Evolutionary conservation across 805 yeast genomes (phyloP), one percentile per base, ranked within the genome.

Genomic region (Starmera dryadoides): DNA sequence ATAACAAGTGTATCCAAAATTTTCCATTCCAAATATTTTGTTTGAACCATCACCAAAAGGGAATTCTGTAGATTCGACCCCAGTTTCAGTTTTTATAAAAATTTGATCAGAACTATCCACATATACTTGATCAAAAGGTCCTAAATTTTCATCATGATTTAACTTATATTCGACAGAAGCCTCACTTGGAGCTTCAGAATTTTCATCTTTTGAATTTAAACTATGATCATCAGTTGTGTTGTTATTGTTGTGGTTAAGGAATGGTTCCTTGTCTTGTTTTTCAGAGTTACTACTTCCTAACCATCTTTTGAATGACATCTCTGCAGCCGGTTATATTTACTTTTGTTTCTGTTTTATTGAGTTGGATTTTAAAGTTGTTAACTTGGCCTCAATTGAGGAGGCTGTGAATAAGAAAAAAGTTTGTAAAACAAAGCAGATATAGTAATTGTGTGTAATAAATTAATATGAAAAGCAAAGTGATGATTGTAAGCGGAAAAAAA

Each of bases 1-100:
- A 64, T 91, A 91, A 63, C 98, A 93, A 0, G 97, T 88, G 57
- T 88, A 82, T 2, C 95, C 95, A 52, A 83, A 84, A 55, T 85
- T 85, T 55, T 85, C 93, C 73, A 82, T 76, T 1, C 94, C 94
- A 57, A 75, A 84, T 18, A 84, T 71, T 56, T 82, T 84, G 43
- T 73, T 66, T 6, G 79, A 64, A 2, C 88, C 89, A 55, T 79
- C 80, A 5, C 87, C 89, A 53, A 59, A 78, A 9, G 81, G 81
- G 43, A 65, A 41, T 6, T 44, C 44, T 8, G 4, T 19, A 10
- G n/a, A 22, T 9, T 17, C 25, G 25, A 22, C 14, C n/a, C 4
- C 23, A 9, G 23, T 15, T 29, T 23, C 14, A 25, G 5, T 21
- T 12, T 34, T n/a, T 11, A 31, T 14, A 18, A 17, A 10, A 11